These are phyloP conservation scores for Sisymbrium altissimum DNA, from an alignment of 345 rosid genomes.

Conservation along the genomic window DNA sequence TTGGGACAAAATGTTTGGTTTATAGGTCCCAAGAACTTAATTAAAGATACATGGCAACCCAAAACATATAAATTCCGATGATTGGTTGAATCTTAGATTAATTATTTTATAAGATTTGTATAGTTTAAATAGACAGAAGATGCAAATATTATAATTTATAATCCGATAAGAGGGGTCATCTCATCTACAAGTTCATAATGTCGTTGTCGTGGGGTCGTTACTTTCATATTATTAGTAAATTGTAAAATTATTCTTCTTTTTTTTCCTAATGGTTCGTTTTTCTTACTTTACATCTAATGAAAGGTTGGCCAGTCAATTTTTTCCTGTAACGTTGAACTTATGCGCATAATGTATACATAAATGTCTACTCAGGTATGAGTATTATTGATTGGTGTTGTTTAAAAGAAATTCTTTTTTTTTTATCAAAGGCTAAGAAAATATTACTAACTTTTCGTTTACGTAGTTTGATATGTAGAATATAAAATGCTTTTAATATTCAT, in stretches of 20 bases:
- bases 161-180: background rate
- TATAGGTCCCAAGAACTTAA: constrained; percentile 16
- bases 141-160: constrained; percentile 13
- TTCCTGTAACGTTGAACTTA: background rate
- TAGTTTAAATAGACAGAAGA: constrained; percentile 11
- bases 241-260: background rate
- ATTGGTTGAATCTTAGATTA: constrained; percentile 22
- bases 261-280: background rate
- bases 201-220: constrained; percentile 19
- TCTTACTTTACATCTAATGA: background rate
- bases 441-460: background rate
- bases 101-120: background rate
- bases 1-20: constrained; percentile 23
- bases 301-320: constrained; percentile 8
- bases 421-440: too few relatives aligned
- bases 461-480: background rate
- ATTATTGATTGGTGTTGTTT: background rate
- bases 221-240: background rate
- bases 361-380: background rate
- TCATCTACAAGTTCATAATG: constrained; percentile 9
- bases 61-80: background rate
- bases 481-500: too few relatives aligned
- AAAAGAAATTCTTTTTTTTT: too few relatives aligned
- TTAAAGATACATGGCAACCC: background rate
- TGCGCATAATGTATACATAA: background rate